Evolutionary conservation across 129 eudicot genomes (phyloP), one percentile per base, ranked within the genome.

Genomic region (Rutidosis leptorrhynchoides): DNA sequence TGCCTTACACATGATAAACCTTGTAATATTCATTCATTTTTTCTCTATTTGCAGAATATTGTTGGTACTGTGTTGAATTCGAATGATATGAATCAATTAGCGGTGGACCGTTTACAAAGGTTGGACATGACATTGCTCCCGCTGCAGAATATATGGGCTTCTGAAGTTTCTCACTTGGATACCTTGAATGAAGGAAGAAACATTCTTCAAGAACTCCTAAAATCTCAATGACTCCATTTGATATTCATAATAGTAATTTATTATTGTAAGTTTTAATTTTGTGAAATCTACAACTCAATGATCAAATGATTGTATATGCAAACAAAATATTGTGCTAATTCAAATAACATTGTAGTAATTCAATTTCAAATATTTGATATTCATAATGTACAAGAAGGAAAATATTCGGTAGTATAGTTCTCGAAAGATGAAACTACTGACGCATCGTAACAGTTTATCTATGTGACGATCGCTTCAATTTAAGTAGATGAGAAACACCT

Each of bases 401-500:
- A 33, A 65, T 56, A 43, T 21, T 56, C 57, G n/a, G 57, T 16
- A 24, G 15, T 19, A 21, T 11, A 22, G 64, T 54, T 21, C 15
- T 30, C 15, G 22, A 11, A 32, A 54, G 57, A 21, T 7, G 43
- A 19, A 42, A 49, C 25, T 32, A 55, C 20, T 5, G 9, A 19
- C 10, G 29, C 52, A n/a, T 58, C 33, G 27, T 19, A 23, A 67
- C 10, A 16, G 15, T 59, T 59, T 26, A 67, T 59, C 35, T 60
- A 49, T 42, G 8, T 83, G 86, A 42, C 0, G 74, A 30, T n/a
- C 80, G 83, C 74, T 74, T 86, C 72, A 84, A 45, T 79, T 89
- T 89, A 58, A 89, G 86, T 28, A 89, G 95, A 86, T 93, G 96
- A 51, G 99, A 93, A 71, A 88, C 79, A 58, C 93, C 99, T 24